Evolutionary conservation across 257 asterid genomes (phyloP).

Genomic region (Parsonsia alboflavescens): DNA sequence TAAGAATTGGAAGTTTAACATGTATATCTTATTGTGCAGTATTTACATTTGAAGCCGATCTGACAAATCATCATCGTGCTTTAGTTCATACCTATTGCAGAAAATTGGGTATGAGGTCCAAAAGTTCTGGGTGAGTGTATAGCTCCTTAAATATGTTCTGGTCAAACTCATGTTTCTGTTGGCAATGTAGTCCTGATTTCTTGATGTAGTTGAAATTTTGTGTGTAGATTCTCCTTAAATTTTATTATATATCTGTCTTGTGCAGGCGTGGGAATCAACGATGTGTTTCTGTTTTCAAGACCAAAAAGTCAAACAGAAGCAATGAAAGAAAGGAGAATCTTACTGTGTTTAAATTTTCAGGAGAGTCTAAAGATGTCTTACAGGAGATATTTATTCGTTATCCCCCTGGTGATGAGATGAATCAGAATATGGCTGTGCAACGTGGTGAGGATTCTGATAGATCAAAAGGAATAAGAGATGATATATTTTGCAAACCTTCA

Average conservation of each 20-base stretch:
- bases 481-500: conserved; percentile 54
- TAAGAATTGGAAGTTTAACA: conserved; percentile 10
- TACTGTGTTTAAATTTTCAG: conserved; percentile 54
- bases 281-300: conserved; percentile 53
- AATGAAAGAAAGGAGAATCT: conserved; percentile 34
- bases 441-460: conserved; percentile 25
- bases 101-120: conserved; percentile 67
- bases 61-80: conserved; percentile 54
- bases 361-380: conserved; percentile 50
- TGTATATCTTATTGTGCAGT: conserved; percentile 40
- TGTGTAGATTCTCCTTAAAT: not conserved
- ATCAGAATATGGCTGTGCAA: conserved; percentile 34
- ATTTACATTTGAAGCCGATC: conserved; percentile 46
- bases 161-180: not conserved
- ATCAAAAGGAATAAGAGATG: conserved; percentile 36
- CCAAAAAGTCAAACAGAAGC: conserved; percentile 22
- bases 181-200: not conserved
- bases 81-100: conserved; percentile 53
- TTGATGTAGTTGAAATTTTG: not conserved
- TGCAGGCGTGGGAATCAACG: conserved; percentile 61
- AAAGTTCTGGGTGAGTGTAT: conserved; percentile 67
- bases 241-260: conserved; percentile 15
- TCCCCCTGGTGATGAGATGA: conserved; percentile 68
- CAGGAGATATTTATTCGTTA: conserved; percentile 60
- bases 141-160: not conserved